Evolutionary conservation across 352 stramenopile genomes (phyloP), one percentile per base, ranked within the genome.

Genomic region (Pythium utonaiense): DNA sequence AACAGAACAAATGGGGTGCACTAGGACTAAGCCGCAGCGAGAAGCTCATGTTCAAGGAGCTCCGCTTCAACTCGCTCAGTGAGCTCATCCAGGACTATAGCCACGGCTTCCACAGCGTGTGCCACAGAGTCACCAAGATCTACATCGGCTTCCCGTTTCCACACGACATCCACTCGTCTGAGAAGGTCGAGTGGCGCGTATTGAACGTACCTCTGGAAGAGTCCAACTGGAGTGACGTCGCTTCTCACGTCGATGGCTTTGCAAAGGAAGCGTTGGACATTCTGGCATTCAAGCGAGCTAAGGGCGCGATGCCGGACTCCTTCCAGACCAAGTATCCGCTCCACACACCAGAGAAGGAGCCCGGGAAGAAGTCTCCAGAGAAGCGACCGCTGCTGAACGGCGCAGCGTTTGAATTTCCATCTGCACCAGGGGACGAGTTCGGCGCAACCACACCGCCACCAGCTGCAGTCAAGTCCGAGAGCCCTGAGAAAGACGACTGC

Each of bases 141-240:
- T 93, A 93, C 64, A 70, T 94, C 2, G 86, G 86, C 0, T 91
- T 96, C n/a, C 86, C 86, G 3, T 81, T 96, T 24, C 80, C 75
- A 21, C 86, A 93, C 55, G 76, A 93, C 51, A 92, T 95, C 42
- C 85, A 96, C 67, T 95, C 84, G 33, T 89, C 84, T 0, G 88
- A 96, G 58, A 84, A 86, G 63, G 83, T 96, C 17, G 75, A 95
- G 41, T 96, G 88, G 88, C 71, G 88, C 52, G 82, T 91, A 9
- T 69, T 94, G 40, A 94, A 92, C 57, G 54, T 94, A 13, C 69
- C 72, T 5, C 53, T 92, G 2, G 69, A 77, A 7, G 53, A 49
- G 2, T 69, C 73, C 42, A 70, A 66, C 48, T 89, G 77, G 77
- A 47, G 40, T 0, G 74, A 88, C 16, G 65, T 82, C n/a, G 70